Evolutionary conservation across 371 early-diverging fungal genomes (phyloP).

Genomic region (Choanephora cucurbitarum): DNA sequence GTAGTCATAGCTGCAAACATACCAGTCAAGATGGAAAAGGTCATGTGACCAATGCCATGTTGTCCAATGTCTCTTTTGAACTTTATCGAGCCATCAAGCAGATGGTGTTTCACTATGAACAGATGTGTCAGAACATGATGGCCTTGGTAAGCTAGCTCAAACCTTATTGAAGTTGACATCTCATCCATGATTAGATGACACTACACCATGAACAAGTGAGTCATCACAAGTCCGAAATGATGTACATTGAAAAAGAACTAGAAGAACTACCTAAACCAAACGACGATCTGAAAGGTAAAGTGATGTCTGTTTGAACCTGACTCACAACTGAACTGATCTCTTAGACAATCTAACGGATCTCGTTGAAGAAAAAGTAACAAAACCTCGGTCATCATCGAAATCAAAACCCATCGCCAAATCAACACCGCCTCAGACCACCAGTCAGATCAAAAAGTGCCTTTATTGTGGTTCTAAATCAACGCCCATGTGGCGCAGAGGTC

Average conservation of each 20-base stretch:
- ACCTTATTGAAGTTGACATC: too few species aligned
- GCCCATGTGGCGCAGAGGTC: slow-evolving; percentile 92
- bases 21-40: slow-evolving; percentile 8
- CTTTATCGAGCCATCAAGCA: slow-evolving; percentile 41
- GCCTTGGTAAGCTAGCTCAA: slow-evolving; percentile 38
- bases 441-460: slow-evolving; percentile 53
- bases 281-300: slow-evolving; percentile 26
- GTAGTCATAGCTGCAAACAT: slow-evolving; percentile 21
- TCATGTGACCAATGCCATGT: slow-evolving; percentile 27
- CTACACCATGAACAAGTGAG: slow-evolving; percentile 29
- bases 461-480: slow-evolving; percentile 84
- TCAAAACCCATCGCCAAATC: background rate
- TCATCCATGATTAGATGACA: slow-evolving; percentile 24
- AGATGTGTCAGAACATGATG: slow-evolving; percentile 38
- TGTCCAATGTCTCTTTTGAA: slow-evolving; percentile 37
- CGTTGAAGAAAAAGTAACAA: background rate
- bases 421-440: background rate
- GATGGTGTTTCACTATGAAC: slow-evolving; percentile 34
- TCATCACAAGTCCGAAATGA: slow-evolving; percentile 22
- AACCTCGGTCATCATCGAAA: slow-evolving; percentile 1
- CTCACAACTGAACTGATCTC: too few species aligned
- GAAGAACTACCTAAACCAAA: background rate
- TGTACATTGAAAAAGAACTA: background rate
- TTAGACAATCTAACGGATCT: too few species aligned
- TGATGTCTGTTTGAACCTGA: too few species aligned